Evolutionary conservation across 164 flowering plant genomes (phyloP), one percentile per base, ranked within the genome.

Genomic region (Cinnamomum chago): DNA sequence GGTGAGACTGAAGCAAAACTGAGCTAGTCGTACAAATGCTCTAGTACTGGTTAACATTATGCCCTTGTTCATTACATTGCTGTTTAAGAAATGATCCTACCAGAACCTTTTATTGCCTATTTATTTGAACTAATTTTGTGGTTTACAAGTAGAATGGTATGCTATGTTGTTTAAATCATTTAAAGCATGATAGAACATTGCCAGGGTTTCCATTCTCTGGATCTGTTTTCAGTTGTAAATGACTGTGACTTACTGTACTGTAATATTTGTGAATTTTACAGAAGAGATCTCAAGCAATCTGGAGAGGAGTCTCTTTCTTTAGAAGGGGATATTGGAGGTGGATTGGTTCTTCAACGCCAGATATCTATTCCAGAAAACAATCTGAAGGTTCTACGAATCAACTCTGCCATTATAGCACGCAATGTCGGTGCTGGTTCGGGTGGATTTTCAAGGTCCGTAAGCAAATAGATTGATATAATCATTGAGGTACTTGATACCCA

Each of bases 351-450:
- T 77, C 81, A 80, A 51, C 86, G 98, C 50, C 71, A 71, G 62
- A 85, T 92, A 71, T 75, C 73, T 33, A 78, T 94, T 40, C 86
- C 86, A 24, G 85, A 87, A 72, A 82, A 85, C 50, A 69, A 83
- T 71, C 79, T 88, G 9, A 88, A 85, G 71, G 75, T 82, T 73
- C 72, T 94, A 58, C 76, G 62, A 4, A 88, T 94, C 22, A 79
- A 87, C 62, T 94, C 98, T 47, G 77, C 85, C 74, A 88, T 94
- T 71, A 30, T 89, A 67, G 95, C 95, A 47, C 83, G 81, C 23
- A 87, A 77, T 22, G 96, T 94, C 75, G 97, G 96, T 76, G 97
- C 97, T 80, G 97, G 99, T 64, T 92, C 99, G 64, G 99, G 99
- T 70, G 99, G 97, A 82, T 95, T 76, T 81, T 92, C 97, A 78